Evolutionary conservation across 2,329 filamentous ascomycete genomes (phyloP), one percentile per base, ranked within the genome.

Genomic region (Aureobasidium lini): DNA sequence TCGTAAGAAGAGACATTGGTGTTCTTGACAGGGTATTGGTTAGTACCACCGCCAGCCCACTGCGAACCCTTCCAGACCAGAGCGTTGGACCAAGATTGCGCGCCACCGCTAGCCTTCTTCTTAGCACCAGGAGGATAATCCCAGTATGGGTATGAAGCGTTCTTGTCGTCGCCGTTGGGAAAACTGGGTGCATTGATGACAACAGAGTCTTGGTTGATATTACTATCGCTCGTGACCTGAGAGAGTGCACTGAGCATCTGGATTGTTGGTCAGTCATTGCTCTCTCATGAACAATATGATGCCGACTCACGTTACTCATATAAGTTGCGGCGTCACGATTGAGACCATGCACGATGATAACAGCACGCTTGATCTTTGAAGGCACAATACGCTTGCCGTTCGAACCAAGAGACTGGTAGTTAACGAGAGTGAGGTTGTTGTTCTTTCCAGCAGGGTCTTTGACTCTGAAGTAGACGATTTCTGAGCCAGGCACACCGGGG

Each of bases 91-190:
- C 31, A 59, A 3, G 57, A 59, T 39, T 53, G 46, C n/a, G 63
- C 67, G 5, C 69, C 71, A 7, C 71, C 70, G 39, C 62, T 57
- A 13, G 66, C 47, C 57, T 59, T 61, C n/a, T 62, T 60, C 48
- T 60, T 63, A 3, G 57, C 29, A 28, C 32, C 42, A n/a, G 57
- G 57, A 50, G 60, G 50, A 39, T 59, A 59, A 8, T 65, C 64
- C 42, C 64, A 68, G 67, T 68, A 73, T 7, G 70, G 70, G 57
- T 72, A 73, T n/a, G 65, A 69, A 42, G 46, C 54, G 29, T 62
- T 63, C 66, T 72, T 71, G 65, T 73, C 71, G 34, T 72, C 66
- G 9, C 70, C 70, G 52, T 72, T 73, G 10, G 70, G 58, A 59
- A 73, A 72, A 59, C 69, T 70, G 2, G 71, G 71, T 8, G 69